Percentiles rank a stretch among this genome's conserved stretches.
Conservation (phyloP, 2,329 filamentous ascomycete species). For the Xylaria sp. region DNA sequence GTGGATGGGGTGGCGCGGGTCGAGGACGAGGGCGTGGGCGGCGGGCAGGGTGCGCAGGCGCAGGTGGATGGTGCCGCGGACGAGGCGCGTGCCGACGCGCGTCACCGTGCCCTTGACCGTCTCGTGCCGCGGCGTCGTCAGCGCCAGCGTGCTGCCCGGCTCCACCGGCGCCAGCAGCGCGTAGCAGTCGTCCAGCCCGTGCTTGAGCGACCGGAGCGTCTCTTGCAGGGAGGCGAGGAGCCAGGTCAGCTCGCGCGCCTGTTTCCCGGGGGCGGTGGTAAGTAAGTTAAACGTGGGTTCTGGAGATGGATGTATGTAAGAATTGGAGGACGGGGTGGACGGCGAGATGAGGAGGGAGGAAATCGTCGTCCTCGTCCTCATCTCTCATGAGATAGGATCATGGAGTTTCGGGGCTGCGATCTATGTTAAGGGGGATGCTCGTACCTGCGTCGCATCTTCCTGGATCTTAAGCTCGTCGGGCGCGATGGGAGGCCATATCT, state of each 20-base stretch:
- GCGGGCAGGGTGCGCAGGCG: slow-evolving; percentile 69
- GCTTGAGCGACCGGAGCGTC: slow-evolving; percentile 54
- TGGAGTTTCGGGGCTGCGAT: slow-evolving; percentile 2
- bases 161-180: slow-evolving; percentile 82
- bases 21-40: slow-evolving; percentile 51
- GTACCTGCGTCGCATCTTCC: slow-evolving; percentile 55
- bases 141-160: slow-evolving; percentile 83
- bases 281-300: slow-evolving; percentile 13
- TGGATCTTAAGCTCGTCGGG: slow-evolving; percentile 53
- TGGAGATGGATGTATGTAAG: slow-evolving; percentile 5
- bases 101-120: slow-evolving; percentile 91
- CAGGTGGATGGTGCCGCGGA: slow-evolving; percentile 83
- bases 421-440: slow-evolving; percentile 22
- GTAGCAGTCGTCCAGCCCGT: slow-evolving; percentile 85
- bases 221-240: slow-evolving; percentile 53
- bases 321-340: slow-evolving; percentile 1
- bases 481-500: slow-evolving; percentile 60
- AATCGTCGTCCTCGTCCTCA: slow-evolving; percentile 31
- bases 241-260: slow-evolving; percentile 56
- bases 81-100: slow-evolving; percentile 83
- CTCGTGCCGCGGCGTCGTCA: slow-evolving; percentile 86
- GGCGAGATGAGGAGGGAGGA: slow-evolving; percentile 30
- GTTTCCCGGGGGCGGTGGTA: slow-evolving; percentile 11
- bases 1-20: slow-evolving; percentile 53
- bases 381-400: slow-evolving; percentile 19